Evolutionary conservation across 2,329 filamentous ascomycete species (phyloP), one percentile per base, ranked within the genome.

Genomic region (Cercospora berteroae): DNA sequence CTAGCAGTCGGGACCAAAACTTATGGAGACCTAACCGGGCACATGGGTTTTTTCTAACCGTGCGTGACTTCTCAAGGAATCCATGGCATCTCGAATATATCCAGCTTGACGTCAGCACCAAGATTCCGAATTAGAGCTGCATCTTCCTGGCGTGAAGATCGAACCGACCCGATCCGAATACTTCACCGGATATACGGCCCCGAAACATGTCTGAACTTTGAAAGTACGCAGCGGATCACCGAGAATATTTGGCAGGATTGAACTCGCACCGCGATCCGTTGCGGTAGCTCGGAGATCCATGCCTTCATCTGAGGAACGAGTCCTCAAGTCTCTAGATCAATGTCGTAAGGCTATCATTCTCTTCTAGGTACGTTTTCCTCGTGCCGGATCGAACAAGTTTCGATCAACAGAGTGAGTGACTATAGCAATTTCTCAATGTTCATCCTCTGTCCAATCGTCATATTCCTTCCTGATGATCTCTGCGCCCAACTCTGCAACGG

Each of bases 401-500:
- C 7, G 16, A 7, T 39, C 20, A 18, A 23, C 20, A 9, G 9
- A 20, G 10, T 9, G 18, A 25, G 3, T 6, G 9, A 50, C 5
- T 2, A 23, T 23, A 23, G 5, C 44, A 23, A 3, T 25, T 5
- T 6, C 20, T 60, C 33, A 60, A 31, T 29, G 7, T 13, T 67
- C 65, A 56, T 48, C 58, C 33, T 29, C 58, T 1, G 5, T 27
- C 60, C 60, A 48, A 60, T 70, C 66, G n/a, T 55, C 61, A 62
- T 70, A 58, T 4, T 70, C 68, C 50, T 57, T 36, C 12, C 68
- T 44, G 42, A 70, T 70, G 25, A 68, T 67, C 29, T 64, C 42
- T 3, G 68, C 66, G 9, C 68, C 68, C 16, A 63, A 60, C 58
- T 70, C 68, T 20, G 63, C 68, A 39, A 68, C 63, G 16, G 68